phyloP scores from a whole-genome alignment of 2,329 filamentous ascomycete species.

The Neofusicoccum laricinum region DNA sequence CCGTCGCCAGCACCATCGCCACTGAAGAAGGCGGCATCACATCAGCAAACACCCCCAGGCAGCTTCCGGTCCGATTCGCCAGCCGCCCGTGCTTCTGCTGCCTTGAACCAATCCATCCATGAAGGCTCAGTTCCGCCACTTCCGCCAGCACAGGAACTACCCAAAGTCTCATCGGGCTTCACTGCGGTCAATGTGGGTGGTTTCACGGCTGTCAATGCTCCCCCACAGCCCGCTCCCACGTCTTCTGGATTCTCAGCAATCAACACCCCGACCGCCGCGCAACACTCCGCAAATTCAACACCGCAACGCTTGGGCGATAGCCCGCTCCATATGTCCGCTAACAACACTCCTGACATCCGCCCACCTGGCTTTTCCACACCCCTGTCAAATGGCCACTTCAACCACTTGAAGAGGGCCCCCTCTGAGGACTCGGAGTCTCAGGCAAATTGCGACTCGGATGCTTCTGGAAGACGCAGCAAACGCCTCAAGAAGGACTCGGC shows the following conservation, averaged over 20 bases:
- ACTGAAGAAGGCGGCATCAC: slow-evolving; percentile 52
- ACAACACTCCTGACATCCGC: slow-evolving; percentile 64
- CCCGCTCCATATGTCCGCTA: slow-evolving; percentile 57
- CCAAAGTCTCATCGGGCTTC: slow-evolving; percentile 57
- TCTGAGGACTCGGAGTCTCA: slow-evolving; percentile 52
- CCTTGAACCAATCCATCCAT: slow-evolving; percentile 53
- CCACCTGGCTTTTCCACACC: slow-evolving; percentile 44
- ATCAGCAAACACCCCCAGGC: slow-evolving; percentile 45
- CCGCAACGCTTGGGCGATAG: slow-evolving; percentile 61
- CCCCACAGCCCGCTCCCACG: slow-evolving; percentile 25
- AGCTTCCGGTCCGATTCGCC: slow-evolving; percentile 51
- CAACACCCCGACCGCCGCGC: slow-evolving; percentile 51
- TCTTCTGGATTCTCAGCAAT: slow-evolving; percentile 54
- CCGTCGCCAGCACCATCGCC: slow-evolving; percentile 73
- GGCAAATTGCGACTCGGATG: slow-evolving; percentile 55
- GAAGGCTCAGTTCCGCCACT: slow-evolving; percentile 27
- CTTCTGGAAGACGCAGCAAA: slow-evolving; percentile 73
- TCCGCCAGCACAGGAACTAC: slow-evolving; percentile 54
- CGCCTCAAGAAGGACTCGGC: slow-evolving; percentile 74
- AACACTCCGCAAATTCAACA: slow-evolving; percentile 55
- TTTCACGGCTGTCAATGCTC: slow-evolving; percentile 65
- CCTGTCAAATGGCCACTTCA: slow-evolving; percentile 53
- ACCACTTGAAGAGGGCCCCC: slow-evolving; percentile 73
- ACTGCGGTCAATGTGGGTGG: slow-evolving; percentile 67
- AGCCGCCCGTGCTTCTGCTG: slow-evolving; percentile 56